Conservation (phyloP, 768 basidiomycete genomes). For the Lactarius indigo region DNA sequence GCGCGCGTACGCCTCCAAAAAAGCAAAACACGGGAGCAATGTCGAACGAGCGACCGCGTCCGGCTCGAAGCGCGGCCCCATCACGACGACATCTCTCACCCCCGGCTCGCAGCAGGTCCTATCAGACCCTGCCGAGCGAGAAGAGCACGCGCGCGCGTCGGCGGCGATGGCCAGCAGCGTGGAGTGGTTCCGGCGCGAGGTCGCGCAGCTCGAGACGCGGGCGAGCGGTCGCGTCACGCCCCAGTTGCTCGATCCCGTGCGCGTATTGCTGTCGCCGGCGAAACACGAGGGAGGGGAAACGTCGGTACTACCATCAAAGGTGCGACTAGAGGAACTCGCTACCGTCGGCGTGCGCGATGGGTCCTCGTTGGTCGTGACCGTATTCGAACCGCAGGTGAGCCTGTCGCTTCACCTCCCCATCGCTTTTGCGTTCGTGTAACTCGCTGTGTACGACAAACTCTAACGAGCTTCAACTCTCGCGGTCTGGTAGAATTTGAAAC, state of each 20-base stretch:
- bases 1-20: conserved; percentile 24
- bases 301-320: conserved; percentile 31
- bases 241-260: conserved; percentile 62
- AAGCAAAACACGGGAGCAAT: conserved; percentile 2
- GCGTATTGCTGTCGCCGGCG: conserved; percentile 46
- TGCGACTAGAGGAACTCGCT: conserved; percentile 61
- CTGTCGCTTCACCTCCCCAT: neutral
- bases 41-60: neutral
- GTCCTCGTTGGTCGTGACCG: conserved; percentile 63
- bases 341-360: conserved; percentile 82
- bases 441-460: neutral
- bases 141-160: conserved; percentile 62
- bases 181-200: conserved; percentile 77
- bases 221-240: conserved; percentile 77
- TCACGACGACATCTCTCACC: conserved; percentile 55
- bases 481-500: conserved; percentile 63
- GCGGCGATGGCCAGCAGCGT: conserved; percentile 58
- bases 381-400: conserved; percentile 76
- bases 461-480: neutral
- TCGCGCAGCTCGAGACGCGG: conserved; percentile 65
- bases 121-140: conserved; percentile 44
- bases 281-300: conserved; percentile 24
- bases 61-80: conserved; percentile 15
- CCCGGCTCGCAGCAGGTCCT: conserved; percentile 67
- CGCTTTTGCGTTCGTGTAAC: no score